phyloP scores from a whole-genome alignment of 495 filamentous ascomycete genomes.

The Hyaloscypha bicolor region DNA sequence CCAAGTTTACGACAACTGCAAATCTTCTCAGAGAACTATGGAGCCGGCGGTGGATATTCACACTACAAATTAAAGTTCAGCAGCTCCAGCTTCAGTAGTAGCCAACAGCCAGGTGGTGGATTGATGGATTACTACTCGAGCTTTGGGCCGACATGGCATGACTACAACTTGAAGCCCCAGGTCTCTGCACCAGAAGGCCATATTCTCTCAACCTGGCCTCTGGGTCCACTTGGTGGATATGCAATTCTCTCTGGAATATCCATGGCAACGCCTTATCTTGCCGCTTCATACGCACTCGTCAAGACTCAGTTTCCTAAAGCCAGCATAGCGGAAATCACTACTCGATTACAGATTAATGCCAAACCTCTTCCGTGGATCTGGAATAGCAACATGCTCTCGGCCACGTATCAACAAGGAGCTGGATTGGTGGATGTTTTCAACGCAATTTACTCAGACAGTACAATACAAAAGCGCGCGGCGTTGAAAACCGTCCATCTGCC shows the following conservation, averaged over 20 bases:
- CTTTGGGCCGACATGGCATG: conserved; percentile 47
- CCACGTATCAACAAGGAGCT: conserved; percentile 34
- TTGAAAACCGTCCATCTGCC: no score
- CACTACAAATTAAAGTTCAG: not conserved
- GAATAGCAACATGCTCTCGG: conserved; percentile 10
- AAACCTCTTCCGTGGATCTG: conserved; percentile 26
- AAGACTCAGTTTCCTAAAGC: conserved; percentile 33
- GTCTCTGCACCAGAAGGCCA: conserved; percentile 41
- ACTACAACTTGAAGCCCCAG: conserved; percentile 45
- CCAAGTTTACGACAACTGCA: conserved; percentile 10
- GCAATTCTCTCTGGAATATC: conserved; percentile 52
- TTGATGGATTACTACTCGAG: conserved; percentile 45
- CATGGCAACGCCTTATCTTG: conserved; percentile 46
- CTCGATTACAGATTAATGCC: conserved; percentile 32
- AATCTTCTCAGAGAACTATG: not conserved
- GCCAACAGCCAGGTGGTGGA: conserved; percentile 1
- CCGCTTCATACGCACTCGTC: conserved; percentile 34
- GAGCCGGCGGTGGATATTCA: not conserved
- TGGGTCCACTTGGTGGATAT: conserved; percentile 39
- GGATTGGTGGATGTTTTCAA: conserved; percentile 36
- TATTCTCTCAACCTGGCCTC: conserved; percentile 49
- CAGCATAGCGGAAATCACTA: conserved; percentile 28
- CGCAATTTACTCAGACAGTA: conserved; percentile 26
- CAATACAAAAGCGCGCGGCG: no score
- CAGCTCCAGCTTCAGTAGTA: not conserved